Percentiles rank a stretch among this genome's conserved stretches.
Evolutionary conservation across 495 filamentous ascomycete species (phyloP).

Genomic region (Xylaria bambusicola): DNA sequence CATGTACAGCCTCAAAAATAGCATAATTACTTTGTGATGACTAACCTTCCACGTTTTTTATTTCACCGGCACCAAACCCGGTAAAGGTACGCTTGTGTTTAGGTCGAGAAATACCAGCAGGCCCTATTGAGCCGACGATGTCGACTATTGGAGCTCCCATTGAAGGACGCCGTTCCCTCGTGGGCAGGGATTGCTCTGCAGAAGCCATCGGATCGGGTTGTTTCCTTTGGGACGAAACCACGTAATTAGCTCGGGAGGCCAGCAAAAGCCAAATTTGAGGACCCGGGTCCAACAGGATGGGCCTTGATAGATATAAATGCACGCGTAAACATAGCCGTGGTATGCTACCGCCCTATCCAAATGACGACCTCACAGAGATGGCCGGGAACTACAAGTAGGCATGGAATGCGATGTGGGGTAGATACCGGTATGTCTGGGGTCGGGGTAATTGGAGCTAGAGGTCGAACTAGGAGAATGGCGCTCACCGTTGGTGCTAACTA

Average conservation of each 20-base stretch:
- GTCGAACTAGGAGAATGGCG: constrained; percentile 8
- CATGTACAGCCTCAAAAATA: too few species aligned
- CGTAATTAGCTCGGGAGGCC: not conserved
- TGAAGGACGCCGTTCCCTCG: constrained; percentile 65
- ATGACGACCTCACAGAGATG: not conserved
- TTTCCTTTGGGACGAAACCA: not conserved
- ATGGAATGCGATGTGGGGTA: constrained; percentile 19
- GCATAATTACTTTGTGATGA: constrained; percentile 12
- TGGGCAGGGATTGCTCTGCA: constrained; percentile 34
- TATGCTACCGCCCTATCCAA: not conserved
- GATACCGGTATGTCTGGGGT: not conserved
- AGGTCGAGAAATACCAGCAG: constrained; percentile 68
- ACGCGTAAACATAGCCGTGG: not conserved
- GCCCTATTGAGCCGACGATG: constrained; percentile 77
- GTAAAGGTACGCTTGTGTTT: constrained; percentile 96
- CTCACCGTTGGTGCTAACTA: constrained; percentile 3
- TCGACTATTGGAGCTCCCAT: constrained; percentile 79
- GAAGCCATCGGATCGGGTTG: constrained; percentile 31
- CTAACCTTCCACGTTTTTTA: constrained; percentile 84
- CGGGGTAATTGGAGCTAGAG: not conserved
- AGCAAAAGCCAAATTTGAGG: not conserved
- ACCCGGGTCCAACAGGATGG: not conserved
- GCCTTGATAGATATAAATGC: not conserved
- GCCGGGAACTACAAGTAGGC: not conserved
- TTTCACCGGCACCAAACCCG: constrained; percentile 84